Conservation (phyloP, 805 yeast genomes). For the Torulaspora maleeae region DNA sequence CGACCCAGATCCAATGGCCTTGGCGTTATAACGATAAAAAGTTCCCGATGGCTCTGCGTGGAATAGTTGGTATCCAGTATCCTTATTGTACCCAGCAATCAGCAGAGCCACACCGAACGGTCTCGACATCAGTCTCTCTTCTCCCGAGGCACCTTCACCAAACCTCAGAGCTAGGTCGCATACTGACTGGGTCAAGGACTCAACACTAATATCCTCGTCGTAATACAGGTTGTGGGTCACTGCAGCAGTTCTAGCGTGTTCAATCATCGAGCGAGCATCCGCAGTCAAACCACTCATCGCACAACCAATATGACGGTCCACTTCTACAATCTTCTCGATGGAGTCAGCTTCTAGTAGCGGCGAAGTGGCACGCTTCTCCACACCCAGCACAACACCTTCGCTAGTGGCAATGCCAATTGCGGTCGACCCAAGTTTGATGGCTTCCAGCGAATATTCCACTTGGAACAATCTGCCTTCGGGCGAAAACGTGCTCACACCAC, state of each 20-base stretch:
- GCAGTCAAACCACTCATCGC: constrained; percentile 99
- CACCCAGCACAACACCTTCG: constrained; percentile 94
- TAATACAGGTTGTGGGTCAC: constrained; percentile 85
- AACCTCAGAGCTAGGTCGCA: constrained; percentile 95
- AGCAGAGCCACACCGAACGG: constrained; percentile 98
- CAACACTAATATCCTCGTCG: constrained; percentile 89
- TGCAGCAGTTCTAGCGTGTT: constrained; percentile 89
- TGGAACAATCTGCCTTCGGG: constrained; percentile 98
- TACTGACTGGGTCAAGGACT: constrained; percentile 90
- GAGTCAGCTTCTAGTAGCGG: constrained; percentile 85
- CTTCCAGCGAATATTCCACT: constrained; percentile 96
- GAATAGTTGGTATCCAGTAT: constrained; percentile 91
- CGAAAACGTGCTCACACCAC: constrained; percentile 97
- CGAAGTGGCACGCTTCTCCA: constrained; percentile 95
- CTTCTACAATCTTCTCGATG: constrained; percentile 92
- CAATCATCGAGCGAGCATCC: constrained; percentile 97
- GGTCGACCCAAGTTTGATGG: constrained; percentile 84
- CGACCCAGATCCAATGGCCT: constrained; percentile 97
- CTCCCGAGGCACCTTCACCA: constrained; percentile 97
- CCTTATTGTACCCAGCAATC: constrained; percentile 90
- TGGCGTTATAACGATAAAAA: constrained; percentile 94
- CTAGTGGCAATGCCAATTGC: constrained; percentile 95
- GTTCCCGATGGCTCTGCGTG: constrained; percentile 99
- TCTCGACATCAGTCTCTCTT: constrained; percentile 86
- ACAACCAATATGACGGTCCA: constrained; percentile 91